Percentiles rank a stretch among this genome's conserved stretches.
phyloP scores from a whole-genome alignment of 225 moss, liverwort and hornwort species.

The Neckera pumila region DNA sequence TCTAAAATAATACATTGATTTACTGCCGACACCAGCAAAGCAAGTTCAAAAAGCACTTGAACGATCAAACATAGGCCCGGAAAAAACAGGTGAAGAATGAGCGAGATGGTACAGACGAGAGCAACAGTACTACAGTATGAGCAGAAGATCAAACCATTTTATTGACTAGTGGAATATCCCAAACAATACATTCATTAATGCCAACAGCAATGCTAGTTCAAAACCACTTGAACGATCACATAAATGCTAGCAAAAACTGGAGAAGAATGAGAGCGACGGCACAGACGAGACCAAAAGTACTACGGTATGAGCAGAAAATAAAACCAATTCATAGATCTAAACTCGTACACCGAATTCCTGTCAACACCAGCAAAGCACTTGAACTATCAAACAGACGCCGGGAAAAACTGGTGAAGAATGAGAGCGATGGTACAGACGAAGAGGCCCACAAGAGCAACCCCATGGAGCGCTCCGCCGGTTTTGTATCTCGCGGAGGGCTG shows the following conservation, averaged over 20 bases:
- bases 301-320: not conserved
- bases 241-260: not conserved
- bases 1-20: not conserved
- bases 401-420: constrained; percentile 12
- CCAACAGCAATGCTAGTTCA: not conserved
- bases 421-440: constrained; percentile 4
- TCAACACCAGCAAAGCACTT: not conserved
- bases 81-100: constrained; percentile 2
- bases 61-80: not conserved
- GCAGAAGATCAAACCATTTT: not conserved
- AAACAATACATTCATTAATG: not conserved
- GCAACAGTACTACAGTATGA: not conserved
- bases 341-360: not conserved
- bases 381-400: not conserved
- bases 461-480: not conserved
- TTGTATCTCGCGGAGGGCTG: not conserved
- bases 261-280: not conserved
- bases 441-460: not conserved
- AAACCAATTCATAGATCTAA: not conserved
- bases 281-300: not conserved
- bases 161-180: too few species aligned
- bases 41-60: not conserved
- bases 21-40: not conserved
- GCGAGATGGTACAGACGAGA: not conserved
- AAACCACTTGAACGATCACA: not conserved